Evolutionary conservation across 2,329 filamentous ascomycete genomes (phyloP).

Genomic region (Penicillium sp.): DNA sequence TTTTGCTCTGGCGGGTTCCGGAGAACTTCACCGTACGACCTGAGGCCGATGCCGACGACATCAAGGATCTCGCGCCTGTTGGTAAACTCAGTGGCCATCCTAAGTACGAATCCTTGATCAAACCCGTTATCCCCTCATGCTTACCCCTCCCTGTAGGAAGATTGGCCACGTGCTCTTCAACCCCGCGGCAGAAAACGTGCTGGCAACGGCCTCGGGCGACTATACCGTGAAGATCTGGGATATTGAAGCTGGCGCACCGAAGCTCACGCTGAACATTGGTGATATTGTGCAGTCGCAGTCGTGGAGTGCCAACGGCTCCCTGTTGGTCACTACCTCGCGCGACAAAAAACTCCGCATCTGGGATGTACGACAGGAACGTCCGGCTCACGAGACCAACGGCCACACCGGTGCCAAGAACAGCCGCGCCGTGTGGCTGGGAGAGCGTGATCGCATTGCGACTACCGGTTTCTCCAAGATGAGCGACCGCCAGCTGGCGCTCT

Average conservation of each 20-base stretch:
- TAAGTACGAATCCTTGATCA: slow-evolving; percentile 53
- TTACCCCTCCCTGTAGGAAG: slow-evolving; percentile 60
- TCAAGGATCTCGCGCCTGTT: slow-evolving; percentile 74
- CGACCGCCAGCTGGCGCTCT: slow-evolving; percentile 90
- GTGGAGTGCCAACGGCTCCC: slow-evolving; percentile 85
- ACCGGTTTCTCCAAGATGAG: slow-evolving; percentile 99
- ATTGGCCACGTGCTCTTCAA: slow-evolving; percentile 98
- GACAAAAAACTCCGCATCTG: slow-evolving; percentile 98
- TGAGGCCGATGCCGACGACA: slow-evolving; percentile 71
- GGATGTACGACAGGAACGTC: slow-evolving; percentile 91
- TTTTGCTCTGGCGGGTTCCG: slow-evolving; percentile 95
- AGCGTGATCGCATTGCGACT: slow-evolving; percentile 91
- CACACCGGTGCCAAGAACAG: slow-evolving; percentile 97
- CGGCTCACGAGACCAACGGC: slow-evolving; percentile 78
- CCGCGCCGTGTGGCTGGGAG: slow-evolving; percentile 93
- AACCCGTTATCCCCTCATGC: slow-evolving; percentile 11
- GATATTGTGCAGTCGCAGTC: slow-evolving; percentile 95
- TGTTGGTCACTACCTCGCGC: slow-evolving; percentile 87
- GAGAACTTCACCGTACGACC: slow-evolving; percentile 79
- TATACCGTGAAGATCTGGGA: slow-evolving; percentile 97
- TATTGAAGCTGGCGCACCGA: slow-evolving; percentile 70
- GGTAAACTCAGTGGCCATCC: slow-evolving; percentile 83
- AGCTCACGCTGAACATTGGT: slow-evolving; percentile 74
- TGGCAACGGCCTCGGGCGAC: slow-evolving; percentile 92
- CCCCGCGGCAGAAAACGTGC: slow-evolving; percentile 89